Conservation (phyloP, 805 yeast species). For the Lipomyces sp. region DNA sequence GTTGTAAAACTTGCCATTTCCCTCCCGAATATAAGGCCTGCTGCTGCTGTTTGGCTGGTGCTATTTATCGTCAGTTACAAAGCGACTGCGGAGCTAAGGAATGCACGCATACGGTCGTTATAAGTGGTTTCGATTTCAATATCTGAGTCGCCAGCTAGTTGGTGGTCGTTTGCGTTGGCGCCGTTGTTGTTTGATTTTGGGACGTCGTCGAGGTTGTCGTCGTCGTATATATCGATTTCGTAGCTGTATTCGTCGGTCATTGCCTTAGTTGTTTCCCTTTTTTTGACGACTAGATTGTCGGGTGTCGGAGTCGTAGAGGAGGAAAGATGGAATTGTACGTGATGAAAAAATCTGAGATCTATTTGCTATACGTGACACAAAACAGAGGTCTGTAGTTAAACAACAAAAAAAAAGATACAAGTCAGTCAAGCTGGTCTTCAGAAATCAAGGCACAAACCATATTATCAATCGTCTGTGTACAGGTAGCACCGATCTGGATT, state of each 20-base stretch:
- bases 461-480: background rate
- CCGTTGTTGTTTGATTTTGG: conserved; percentile 9
- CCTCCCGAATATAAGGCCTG: conserved; percentile 11
- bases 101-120: conserved; percentile 9
- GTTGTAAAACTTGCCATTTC: conserved; percentile 32
- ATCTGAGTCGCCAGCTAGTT: conserved; percentile 18
- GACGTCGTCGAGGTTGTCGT: conserved; percentile 27
- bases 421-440: conserved; percentile 1
- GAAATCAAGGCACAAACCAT: background rate
- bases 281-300: background rate
- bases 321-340: background rate
- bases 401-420: background rate
- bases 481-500: background rate
- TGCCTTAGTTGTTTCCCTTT: background rate
- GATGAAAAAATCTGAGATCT: background rate
- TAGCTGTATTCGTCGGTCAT: conserved; percentile 37
- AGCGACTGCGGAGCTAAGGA: background rate
- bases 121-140: conserved; percentile 21
- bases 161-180: background rate
- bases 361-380: conserved; percentile 3
- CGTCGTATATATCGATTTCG: conserved; percentile 37
- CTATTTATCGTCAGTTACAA: background rate
- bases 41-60: conserved; percentile 11
- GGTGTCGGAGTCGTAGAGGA: background rate
- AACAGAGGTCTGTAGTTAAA: conserved; percentile 2